Evolutionary conservation across 768 basidiomycete species (phyloP).

Genomic region (Mycena galericulata): DNA sequence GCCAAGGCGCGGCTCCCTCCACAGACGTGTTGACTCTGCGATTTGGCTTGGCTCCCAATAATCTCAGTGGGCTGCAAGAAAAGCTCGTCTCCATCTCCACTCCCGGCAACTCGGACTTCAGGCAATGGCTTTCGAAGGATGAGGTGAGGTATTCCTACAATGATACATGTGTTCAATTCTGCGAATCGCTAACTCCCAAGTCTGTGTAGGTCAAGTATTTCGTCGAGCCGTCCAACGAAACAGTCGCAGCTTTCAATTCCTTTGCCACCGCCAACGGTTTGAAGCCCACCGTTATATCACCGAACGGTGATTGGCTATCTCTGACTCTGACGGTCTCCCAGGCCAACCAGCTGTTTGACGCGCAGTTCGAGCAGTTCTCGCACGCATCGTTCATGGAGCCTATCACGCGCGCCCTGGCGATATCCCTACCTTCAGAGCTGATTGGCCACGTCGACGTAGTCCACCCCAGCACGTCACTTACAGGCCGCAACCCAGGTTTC

Average conservation of each 20-base stretch:
- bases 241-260: slow-evolving; percentile 3
- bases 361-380: slow-evolving; percentile 6
- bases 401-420: slow-evolving; percentile 7
- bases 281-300: too few species aligned
- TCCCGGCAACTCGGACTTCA: too few species aligned
- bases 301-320: too few species aligned
- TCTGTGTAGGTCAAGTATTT: slow-evolving; percentile 13
- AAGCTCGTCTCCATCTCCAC: too few species aligned
- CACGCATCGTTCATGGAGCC: too few species aligned
- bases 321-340: slow-evolving; percentile 7
- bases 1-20: neutral
- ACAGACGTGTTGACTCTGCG: slow-evolving; percentile 12
- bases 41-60: slow-evolving; percentile 13
- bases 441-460: slow-evolving; percentile 12
- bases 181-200: neutral
- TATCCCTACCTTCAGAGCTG: slow-evolving; percentile 20
- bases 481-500: neutral
- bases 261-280: too few species aligned
- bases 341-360: slow-evolving; percentile 16
- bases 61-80: slow-evolving; percentile 19
- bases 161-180: neutral
- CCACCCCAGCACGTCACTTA: slow-evolving; percentile 5
- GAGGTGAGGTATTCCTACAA: slow-evolving; percentile 18
- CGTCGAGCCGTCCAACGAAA: too few species aligned
- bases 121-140: too few species aligned